phyloP scores from a whole-genome alignment of 2,329 filamentous ascomycete genomes.

The Bretziella fagacearum region DNA sequence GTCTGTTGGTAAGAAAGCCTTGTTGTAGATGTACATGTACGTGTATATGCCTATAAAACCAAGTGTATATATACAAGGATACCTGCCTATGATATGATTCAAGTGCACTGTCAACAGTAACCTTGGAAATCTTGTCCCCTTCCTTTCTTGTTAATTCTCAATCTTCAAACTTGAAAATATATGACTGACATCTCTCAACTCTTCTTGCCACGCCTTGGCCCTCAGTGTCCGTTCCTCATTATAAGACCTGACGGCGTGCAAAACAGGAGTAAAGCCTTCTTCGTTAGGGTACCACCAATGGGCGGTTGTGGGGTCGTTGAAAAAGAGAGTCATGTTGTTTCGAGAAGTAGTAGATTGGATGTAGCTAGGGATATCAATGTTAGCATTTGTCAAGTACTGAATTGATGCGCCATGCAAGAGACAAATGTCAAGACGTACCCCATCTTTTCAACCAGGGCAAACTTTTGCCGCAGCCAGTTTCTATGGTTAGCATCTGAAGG shows the following conservation, averaged over 20 bases:
- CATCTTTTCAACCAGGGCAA: conserved; percentile 58
- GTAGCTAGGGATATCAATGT: conserved; percentile 39
- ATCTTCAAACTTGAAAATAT: conserved; percentile 48
- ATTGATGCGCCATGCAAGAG: too few species aligned
- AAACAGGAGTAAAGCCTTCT: conserved; percentile 54
- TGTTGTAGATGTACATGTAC: too few species aligned
- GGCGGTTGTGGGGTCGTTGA: conserved; percentile 51
- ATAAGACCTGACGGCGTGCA: conserved; percentile 64
- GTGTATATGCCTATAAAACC: neutral
- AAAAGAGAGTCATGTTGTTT: conserved; percentile 56
- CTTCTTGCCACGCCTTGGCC: conserved; percentile 41
- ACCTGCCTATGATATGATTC: neutral
- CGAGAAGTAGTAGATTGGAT: conserved; percentile 64
- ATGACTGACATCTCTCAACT: conserved; percentile 56
- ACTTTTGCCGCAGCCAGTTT: conserved; percentile 64
- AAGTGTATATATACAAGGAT: neutral
- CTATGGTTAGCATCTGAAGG: conserved; percentile 55
- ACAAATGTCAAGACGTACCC: conserved; percentile 44
- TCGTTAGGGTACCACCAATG: conserved; percentile 84
- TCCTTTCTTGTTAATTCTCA: neutral
- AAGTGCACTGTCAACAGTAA: too few species aligned
- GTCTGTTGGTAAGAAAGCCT: too few species aligned
- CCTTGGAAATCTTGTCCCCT: too few species aligned
- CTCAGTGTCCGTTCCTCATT: conserved; percentile 57
- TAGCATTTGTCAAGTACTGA: conserved; percentile 2